Evolutionary conservation across 805 yeast genomes (phyloP), one percentile per base, ranked within the genome.

Genomic region (Metschnikowia noctiluminum): DNA sequence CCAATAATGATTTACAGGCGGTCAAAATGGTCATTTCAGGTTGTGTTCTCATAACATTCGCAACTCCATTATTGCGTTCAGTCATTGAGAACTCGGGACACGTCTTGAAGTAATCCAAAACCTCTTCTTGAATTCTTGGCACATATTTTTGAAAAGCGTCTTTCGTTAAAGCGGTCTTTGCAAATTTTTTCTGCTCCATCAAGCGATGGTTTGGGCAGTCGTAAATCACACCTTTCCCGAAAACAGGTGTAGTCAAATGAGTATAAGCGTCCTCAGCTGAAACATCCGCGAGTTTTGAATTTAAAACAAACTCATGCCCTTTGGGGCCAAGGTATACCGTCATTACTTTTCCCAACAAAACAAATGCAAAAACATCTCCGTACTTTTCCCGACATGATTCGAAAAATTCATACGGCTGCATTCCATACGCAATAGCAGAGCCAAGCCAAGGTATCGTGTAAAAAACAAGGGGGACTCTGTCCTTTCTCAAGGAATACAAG

Each of bases 151-250:
- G 79, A 75, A 94, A 94, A 1, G 95, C 81, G 40, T 88, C 96
- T 55, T 80, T 81, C 28, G 96, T 87, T 59, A 94, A 78, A 21
- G 97, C 95, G 46, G 81, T 80, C 71, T 94, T 94, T 54, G 91
- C 96, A 62, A 94, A 94, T 74, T 90, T 94, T 81, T 94, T 94
- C 71, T 94, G 99, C 68, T 94, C 99, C 99, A 94, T 94, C 62
- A 94, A 80, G 57, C 90, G 82, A 62, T 82, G 72, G 73, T 94
- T 94, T 54, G 99, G 89, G 71, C 97, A 92, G 72, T 94, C 99
- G 66, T 94, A 94, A 45, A 94, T 87, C 46, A 94, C 99, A 62
- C 98, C 99, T 63, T 90, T 83, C 60, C 99, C 99, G 59, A 94
- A 94, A 13, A 90, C 97, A 12, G 99, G 99, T n/a, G 98, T 92